Conservation (phyloP, 2,329 filamentous ascomycete species). For the Sporothrix dimorphospora region DNA sequence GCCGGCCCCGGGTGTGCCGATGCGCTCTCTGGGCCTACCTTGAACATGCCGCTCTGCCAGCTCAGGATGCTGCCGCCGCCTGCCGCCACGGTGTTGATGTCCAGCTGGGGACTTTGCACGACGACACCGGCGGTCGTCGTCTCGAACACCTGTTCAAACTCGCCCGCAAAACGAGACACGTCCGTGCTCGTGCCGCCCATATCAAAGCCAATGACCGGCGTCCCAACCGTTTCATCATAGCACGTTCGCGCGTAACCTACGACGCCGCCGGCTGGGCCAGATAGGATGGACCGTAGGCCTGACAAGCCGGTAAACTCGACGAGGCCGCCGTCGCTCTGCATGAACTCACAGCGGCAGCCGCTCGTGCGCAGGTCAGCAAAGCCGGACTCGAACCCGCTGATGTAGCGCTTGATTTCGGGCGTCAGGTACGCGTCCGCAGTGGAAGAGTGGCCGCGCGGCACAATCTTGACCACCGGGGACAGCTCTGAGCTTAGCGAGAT, state of each 20-base stretch:
- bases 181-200: constrained; percentile 27
- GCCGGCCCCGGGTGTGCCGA: constrained; percentile 67
- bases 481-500: constrained; percentile 29
- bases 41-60: constrained; percentile 82
- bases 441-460: constrained; percentile 69
- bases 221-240: constrained; percentile 65
- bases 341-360: constrained; percentile 73
- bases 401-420: constrained; percentile 40
- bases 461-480: constrained; percentile 63
- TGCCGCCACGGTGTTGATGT: constrained; percentile 93
- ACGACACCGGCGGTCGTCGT: constrained; percentile 76
- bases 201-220: constrained; percentile 73
- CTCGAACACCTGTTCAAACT: constrained; percentile 71
- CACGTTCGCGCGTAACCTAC: constrained; percentile 74
- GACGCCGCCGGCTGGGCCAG: constrained; percentile 71
- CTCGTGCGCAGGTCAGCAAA: constrained; percentile 30
- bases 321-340: constrained; percentile 64
- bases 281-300: constrained; percentile 61
- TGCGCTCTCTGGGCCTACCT: constrained; percentile 81
- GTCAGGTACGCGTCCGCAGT: constrained; percentile 75
- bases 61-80: constrained; percentile 66
- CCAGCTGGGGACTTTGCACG: constrained; percentile 85
- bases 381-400: no score
- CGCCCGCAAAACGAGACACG: constrained; percentile 44
- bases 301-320: constrained; percentile 33